These are phyloP conservation scores for Rhizopogon rudus DNA, from an alignment of 768 basidiomycete species.

Conservation along the genomic window DNA sequence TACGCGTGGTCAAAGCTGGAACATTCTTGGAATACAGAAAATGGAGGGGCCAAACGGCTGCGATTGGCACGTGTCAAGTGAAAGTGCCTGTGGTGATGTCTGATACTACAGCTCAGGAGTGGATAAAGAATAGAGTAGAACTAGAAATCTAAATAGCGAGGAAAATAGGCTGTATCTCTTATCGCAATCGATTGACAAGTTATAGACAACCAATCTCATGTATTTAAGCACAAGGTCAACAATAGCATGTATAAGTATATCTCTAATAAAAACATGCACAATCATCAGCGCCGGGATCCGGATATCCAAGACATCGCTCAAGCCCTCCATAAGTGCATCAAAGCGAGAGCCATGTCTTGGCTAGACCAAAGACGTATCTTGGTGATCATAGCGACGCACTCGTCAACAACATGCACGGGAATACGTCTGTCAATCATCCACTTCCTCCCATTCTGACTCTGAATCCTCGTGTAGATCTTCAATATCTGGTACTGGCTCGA, in stretches of 20 bases:
- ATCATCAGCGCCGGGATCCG: too few relatives aligned
- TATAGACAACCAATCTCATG: too few relatives aligned
- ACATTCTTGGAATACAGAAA: slow-evolving; percentile 8
- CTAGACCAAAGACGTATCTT: background rate
- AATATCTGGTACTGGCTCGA: slow-evolving; percentile 15
- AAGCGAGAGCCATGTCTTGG: background rate
- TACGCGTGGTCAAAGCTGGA: slow-evolving; percentile 10
- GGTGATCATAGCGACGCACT: background rate
- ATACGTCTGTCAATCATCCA: background rate
- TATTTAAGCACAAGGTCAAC: too few relatives aligned
- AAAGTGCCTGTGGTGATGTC: slow-evolving; percentile 13
- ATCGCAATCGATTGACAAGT: too few relatives aligned
- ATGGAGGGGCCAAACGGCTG: slow-evolving; percentile 6
- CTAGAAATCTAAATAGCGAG: slow-evolving; percentile 2
- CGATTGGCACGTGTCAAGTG: slow-evolving; percentile 8
- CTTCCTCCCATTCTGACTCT: slow-evolving; percentile 4
- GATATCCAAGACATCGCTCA: too few relatives aligned
- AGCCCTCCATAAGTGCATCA: background rate
- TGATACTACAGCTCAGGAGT: background rate
- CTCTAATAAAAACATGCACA: too few relatives aligned
- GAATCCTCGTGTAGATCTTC: slow-evolving; percentile 13
- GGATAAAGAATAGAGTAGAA: slow-evolving; percentile 7
- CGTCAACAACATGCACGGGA: background rate
- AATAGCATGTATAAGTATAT: too few relatives aligned
- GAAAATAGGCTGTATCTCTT: too few relatives aligned